Evolutionary conservation across 2,329 filamentous ascomycete genomes (phyloP).

Genomic region (Calonectria fujianensis): DNA sequence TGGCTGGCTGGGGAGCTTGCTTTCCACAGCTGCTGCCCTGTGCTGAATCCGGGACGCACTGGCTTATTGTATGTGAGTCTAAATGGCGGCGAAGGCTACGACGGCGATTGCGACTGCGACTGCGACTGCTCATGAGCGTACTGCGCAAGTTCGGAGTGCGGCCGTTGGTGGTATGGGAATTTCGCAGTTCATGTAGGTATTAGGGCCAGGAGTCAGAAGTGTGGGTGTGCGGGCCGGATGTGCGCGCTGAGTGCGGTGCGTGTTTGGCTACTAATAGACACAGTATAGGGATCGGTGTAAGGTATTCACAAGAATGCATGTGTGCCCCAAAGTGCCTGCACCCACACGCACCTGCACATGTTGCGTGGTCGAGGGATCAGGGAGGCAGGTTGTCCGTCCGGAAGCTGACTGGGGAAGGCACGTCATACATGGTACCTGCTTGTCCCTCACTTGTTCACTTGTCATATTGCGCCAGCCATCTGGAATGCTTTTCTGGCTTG

Average conservation of each 20-base stretch:
- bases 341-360: conserved; percentile 34
- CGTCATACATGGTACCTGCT: conserved; percentile 33
- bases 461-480: conserved; percentile 9
- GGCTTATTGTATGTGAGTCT: conserved; percentile 25
- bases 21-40: conserved; percentile 37
- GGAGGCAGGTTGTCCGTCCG: conserved; percentile 29
- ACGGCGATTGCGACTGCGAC: not conserved
- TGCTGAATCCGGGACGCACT: conserved; percentile 36
- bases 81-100: conserved; percentile 4
- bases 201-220: conserved; percentile 55
- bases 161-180: conserved; percentile 41
- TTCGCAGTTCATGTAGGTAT: conserved; percentile 55
- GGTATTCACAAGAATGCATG: conserved; percentile 26
- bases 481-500: conserved; percentile 14
- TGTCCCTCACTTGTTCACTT: conserved; percentile 16
- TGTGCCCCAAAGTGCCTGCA: conserved; percentile 33
- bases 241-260: conserved; percentile 44
- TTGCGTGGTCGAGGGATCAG: conserved; percentile 34
- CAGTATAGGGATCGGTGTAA: conserved; percentile 45
- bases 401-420: conserved; percentile 41
- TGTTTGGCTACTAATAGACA: conserved; percentile 39
- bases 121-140: conserved; percentile 10
- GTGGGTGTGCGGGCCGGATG: conserved; percentile 54
- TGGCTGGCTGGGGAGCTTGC: conserved; percentile 39
- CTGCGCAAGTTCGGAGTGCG: conserved; percentile 23